Percentiles rank a stretch among this genome's conserved stretches.
Conservation (phyloP, 139 green algal species). For the Diplosphaera chodatii region DNA sequence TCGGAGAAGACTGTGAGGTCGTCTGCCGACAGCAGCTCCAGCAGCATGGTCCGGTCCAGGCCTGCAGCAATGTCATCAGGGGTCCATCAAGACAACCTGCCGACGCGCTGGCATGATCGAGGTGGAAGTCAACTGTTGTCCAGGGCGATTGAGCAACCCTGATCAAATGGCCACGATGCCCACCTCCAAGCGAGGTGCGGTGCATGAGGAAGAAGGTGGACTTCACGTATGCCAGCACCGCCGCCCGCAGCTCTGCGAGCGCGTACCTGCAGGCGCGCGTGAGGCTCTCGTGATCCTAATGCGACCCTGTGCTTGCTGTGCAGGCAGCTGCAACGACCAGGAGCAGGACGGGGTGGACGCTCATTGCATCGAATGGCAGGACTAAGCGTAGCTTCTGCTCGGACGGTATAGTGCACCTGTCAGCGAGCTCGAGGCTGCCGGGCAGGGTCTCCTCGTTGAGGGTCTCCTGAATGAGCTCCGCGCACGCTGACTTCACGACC, state of each 20-base stretch:
- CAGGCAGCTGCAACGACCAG: too few relatives aligned
- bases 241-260: background rate
- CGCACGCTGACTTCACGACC: background rate
- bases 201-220: conserved; percentile 1
- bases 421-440: background rate
- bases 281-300: too few relatives aligned
- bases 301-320: too few relatives aligned
- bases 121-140: too few relatives aligned
- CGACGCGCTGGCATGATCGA: too few relatives aligned
- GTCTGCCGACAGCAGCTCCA: background rate
- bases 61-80: background rate
- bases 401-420: too few relatives aligned
- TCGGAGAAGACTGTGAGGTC: background rate
- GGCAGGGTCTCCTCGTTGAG: background rate
- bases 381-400: too few relatives aligned
- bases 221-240: background rate
- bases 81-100: too few relatives aligned
- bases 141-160: too few relatives aligned
- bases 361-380: too few relatives aligned
- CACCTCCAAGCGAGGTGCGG: background rate
- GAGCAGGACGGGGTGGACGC: too few relatives aligned
- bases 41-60: background rate
- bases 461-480: background rate
- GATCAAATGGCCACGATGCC: background rate
- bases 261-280: background rate